These are phyloP conservation scores for Neoarthrinium moseri DNA, from an alignment of 2,329 filamentous ascomycete genomes.

Conservation along the genomic window DNA sequence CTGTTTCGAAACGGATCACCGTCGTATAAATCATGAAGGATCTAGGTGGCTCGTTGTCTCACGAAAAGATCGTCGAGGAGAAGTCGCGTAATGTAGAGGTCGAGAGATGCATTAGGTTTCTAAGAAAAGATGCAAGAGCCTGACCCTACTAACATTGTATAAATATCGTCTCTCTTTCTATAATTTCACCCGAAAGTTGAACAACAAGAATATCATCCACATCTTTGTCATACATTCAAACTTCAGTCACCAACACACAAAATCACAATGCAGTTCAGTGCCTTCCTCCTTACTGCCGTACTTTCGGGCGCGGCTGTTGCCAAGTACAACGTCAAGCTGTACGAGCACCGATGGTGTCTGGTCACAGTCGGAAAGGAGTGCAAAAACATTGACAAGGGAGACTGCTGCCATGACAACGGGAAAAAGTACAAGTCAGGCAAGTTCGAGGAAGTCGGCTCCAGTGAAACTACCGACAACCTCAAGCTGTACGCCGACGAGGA, in stretches of 20 bases:
- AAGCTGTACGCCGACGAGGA: background rate
- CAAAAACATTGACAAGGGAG: background rate
- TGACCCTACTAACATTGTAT: too few relatives aligned
- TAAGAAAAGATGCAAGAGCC: too few relatives aligned
- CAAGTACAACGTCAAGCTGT: constrained; percentile 1
- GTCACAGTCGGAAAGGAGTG: background rate
- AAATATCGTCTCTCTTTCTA: too few relatives aligned
- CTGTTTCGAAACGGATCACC: too few relatives aligned
- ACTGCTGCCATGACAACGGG: constrained; percentile 1
- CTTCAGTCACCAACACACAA: too few relatives aligned
- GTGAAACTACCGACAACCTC: background rate
- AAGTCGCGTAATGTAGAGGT: too few relatives aligned
- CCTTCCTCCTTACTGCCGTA: background rate
- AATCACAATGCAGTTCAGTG: background rate
- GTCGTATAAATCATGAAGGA: too few relatives aligned
- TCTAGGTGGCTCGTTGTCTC: too few relatives aligned
- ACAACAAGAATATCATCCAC: background rate
- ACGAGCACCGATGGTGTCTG: background rate
- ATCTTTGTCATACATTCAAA: background rate
- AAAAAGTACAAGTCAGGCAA: background rate
- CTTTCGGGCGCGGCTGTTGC: background rate
- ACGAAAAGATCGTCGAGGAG: too few relatives aligned
- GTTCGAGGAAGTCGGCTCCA: background rate
- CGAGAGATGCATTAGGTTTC: too few relatives aligned
- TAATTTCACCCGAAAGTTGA: too few relatives aligned